Base-by-base conservation (phyloP, 352 stramenopile species). In the Pythium dissotocum region DNA sequence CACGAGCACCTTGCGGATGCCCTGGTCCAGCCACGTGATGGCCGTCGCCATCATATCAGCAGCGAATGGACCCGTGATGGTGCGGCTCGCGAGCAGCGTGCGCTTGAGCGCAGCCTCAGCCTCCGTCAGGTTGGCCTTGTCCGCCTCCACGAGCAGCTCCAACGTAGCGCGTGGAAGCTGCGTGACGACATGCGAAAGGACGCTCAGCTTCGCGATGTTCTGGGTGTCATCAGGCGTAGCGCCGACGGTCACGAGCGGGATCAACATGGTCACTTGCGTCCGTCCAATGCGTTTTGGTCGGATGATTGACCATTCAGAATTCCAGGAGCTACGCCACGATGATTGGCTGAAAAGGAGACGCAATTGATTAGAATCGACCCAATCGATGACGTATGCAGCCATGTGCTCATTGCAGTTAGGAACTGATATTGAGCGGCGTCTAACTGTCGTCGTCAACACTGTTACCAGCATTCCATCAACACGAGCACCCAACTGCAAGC, bases 21-120 rank as follows among this genome's bases (percentile, higher is more conserved):
- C 84, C 26, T 95, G 72, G 53, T 95, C 82, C 46, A 95, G 76
- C 85, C 85, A 95, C 36, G 54, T 67, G 54, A 78, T 74, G 2
- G 88, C 67, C 6, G 60, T 54, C 10, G 86, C 82, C 18, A 92
- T 78, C 75, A 88, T 91, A 10, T 80, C 72, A 28, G 68, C 53
- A 0, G 67, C 57, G 63, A 95, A 95, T 14, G 85, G 85, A 28
- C 87, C 87, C 3, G 91, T 63, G 36, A 93, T 58, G 48, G 79
- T 64, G 21, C 84, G 76, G n/a, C 72, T 62, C n/a, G 76, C 71
- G 32, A 87, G 48, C 35, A 93, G 64, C 38, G 77, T 71, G 4
- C 54, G 36, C 63, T 89, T 88, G 53, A 87, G 72, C 14, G 62
- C 67, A 38, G 63, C 56, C 52, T 87, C 75, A n/a, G 52, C 57